phyloP scores from a whole-genome alignment of 2,329 filamentous ascomycete genomes.

The Aspergillus neotritici region DNA sequence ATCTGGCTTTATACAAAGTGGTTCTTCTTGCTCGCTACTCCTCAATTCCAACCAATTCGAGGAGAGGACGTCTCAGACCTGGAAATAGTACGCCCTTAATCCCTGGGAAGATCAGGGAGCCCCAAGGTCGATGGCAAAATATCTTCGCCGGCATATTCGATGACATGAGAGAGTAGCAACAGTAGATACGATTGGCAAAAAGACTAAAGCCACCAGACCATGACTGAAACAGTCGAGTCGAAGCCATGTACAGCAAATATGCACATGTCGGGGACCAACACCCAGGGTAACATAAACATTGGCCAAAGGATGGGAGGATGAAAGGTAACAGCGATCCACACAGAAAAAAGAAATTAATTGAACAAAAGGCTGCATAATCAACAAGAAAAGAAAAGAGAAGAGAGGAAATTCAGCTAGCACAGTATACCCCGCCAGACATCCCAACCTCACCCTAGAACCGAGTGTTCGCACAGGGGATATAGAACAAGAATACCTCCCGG shows the following conservation, averaged over 20 bases:
- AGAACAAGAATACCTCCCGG: conserved; percentile 11
- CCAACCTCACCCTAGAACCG: conserved; percentile 16
- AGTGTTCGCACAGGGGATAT: conserved; percentile 10
- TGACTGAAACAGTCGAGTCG: conserved; percentile 5
- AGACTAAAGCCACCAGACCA: conserved; percentile 13
- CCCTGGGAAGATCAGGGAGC: too few species aligned
- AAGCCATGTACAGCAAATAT: conserved; percentile 14
- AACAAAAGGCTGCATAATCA: conserved; percentile 14
- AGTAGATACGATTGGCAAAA: conserved; percentile 4
- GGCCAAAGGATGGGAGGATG: conserved; percentile 10
- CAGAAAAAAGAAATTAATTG: conserved; percentile 15
- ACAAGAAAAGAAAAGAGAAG: conserved; percentile 9
- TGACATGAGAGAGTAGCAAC: conserved; percentile 4
- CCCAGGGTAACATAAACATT: conserved; percentile 19
- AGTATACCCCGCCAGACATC: conserved; percentile 18
- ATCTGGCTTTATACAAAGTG: too few species aligned
- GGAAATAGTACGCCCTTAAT: too few species aligned
- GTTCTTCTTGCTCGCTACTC: too few species aligned
- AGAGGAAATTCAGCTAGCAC: conserved; percentile 16
- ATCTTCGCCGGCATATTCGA: too few species aligned
- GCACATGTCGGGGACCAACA: conserved; percentile 19
- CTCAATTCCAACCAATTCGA: too few species aligned
- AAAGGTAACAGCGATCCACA: conserved; percentile 18
- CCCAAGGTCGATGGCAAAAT: too few species aligned
- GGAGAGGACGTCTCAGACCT: too few species aligned